A percentile compares a stretch with the other conserved stretches of the same genome.
Evolutionary conservation across 2,329 filamentous ascomycete genomes (phyloP).

Genomic region (Falciphora oryzae): DNA sequence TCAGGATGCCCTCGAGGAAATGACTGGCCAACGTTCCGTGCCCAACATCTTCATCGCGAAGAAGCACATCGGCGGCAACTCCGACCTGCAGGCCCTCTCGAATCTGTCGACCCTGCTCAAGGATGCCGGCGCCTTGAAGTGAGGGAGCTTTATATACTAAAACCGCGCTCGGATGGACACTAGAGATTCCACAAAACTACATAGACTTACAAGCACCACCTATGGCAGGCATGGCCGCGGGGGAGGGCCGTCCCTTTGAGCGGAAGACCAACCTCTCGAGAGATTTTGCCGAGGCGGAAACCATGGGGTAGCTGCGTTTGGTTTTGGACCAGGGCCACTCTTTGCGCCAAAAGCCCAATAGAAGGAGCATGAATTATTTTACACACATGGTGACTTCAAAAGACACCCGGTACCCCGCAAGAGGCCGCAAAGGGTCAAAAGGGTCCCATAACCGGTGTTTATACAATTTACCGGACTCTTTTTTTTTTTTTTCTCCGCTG

Average conservation of each 20-base stretch:
- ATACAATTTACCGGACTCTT: neutral
- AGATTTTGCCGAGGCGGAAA: neutral
- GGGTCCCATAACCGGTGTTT: neutral
- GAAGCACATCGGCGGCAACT: conserved; percentile 96
- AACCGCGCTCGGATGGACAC: neutral
- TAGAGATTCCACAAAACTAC: neutral
- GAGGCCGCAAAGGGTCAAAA: neutral
- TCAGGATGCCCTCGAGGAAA: conserved; percentile 74
- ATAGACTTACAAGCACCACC: neutral
- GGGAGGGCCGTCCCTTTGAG: neutral
- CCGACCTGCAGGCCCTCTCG: conserved; percentile 64
- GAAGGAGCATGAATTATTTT: neutral
- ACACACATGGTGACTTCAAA: neutral
- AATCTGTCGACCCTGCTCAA: conserved; percentile 48
- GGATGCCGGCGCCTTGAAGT: conserved; percentile 31
- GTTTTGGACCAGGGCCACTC: neutral
- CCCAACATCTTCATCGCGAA: conserved; percentile 92
- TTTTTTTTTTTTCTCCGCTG: neutral
- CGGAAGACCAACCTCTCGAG: neutral
- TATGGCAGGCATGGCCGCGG: neutral
- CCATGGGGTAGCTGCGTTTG: neutral
- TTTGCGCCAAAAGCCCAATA: neutral
- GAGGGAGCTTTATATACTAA: neutral
- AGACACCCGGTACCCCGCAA: neutral
- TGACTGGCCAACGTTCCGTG: conserved; percentile 81